Evolutionary conservation across 2,329 filamentous ascomycete species (phyloP).

Genomic region (Cordyceps militaris): DNA sequence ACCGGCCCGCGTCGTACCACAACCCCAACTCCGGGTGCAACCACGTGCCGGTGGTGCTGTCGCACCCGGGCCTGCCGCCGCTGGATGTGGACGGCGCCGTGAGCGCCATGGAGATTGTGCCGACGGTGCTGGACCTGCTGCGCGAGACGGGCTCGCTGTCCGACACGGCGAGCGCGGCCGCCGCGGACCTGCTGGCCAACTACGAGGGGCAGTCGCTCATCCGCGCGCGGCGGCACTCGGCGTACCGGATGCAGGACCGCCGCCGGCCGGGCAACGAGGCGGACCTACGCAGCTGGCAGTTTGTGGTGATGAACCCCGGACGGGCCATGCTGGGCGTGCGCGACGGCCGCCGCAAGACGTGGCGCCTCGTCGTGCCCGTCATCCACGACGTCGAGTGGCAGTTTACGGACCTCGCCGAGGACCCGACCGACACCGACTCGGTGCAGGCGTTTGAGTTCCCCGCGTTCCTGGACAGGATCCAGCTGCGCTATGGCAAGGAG

Average conservation of each 20-base stretch:
- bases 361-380: constrained; percentile 22
- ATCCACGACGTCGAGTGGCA: constrained; percentile 17
- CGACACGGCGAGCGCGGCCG: constrained; percentile 20
- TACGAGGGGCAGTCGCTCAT: constrained; percentile 31
- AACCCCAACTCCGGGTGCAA: constrained; percentile 27
- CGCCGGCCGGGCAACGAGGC: constrained; percentile 8
- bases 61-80: constrained; percentile 27
- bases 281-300: constrained; percentile 21
- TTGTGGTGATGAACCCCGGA: constrained; percentile 21
- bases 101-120: constrained; percentile 27
- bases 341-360: constrained; percentile 16
- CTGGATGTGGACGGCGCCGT: constrained; percentile 25
- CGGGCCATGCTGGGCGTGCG: constrained; percentile 19
- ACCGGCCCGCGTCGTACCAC: constrained; percentile 25
- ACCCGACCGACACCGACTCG: constrained; percentile 11
- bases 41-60: constrained; percentile 26
- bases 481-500: not conserved
- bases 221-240: constrained; percentile 16
- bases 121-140: constrained; percentile 29
- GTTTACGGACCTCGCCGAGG: constrained; percentile 8
- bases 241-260: constrained; percentile 4
- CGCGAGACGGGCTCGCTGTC: constrained; percentile 27
- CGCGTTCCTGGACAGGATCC: not conserved
- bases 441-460: constrained; percentile 10
- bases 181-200: constrained; percentile 24